Percentiles rank a stretch among this genome's conserved stretches.
phyloP scores from a whole-genome alignment of 208 protist species.

The Acanthamoeba healyi region DNA sequence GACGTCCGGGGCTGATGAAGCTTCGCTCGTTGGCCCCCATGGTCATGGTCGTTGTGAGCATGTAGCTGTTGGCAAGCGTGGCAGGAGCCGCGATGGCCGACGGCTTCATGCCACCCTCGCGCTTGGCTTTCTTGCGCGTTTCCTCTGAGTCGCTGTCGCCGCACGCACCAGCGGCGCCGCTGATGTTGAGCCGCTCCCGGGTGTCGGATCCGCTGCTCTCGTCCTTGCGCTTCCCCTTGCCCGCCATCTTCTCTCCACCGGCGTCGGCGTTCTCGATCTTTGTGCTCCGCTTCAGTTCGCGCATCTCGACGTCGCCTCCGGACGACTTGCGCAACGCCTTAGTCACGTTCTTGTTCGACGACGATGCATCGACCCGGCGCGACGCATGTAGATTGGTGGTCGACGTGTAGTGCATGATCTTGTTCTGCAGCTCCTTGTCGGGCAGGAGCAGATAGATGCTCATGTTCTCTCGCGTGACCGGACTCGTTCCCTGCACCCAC shows the following conservation, averaged over 20 bases:
- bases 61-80: neutral
- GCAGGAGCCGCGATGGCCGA: neutral
- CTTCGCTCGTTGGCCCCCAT: neutral
- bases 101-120: neutral
- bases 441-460: slow-evolving; percentile 15
- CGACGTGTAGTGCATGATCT: slow-evolving; percentile 16
- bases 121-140: neutral
- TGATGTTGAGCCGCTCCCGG: neutral
- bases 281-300: neutral
- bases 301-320: neutral
- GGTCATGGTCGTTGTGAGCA: neutral
- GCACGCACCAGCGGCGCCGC: too few species aligned
- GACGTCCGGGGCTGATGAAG: neutral
- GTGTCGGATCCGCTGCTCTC: neutral
- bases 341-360: neutral
- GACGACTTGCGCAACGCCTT: neutral
- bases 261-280: neutral
- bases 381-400: neutral
- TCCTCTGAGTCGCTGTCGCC: neutral
- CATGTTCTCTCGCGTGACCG: slow-evolving; percentile 24
- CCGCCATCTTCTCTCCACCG: neutral
- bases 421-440: slow-evolving; percentile 13
- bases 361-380: neutral
- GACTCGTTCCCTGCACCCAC: neutral
- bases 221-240: neutral